phyloP scores from a whole-genome alignment of 345 rosid species.

The Gossypium herbaceum region DNA sequence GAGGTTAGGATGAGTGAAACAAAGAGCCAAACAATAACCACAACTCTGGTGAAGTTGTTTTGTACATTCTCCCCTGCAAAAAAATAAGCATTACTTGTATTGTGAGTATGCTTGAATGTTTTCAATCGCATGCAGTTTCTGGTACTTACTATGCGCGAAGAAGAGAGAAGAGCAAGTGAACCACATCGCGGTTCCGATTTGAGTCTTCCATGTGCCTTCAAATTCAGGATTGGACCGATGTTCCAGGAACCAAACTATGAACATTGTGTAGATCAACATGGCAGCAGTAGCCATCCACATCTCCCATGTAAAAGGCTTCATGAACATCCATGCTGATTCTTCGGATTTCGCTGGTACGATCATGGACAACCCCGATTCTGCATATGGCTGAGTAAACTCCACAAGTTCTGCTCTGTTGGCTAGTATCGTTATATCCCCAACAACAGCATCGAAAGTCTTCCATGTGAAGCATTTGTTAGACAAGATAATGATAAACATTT shows the following conservation, averaged over 20 bases:
- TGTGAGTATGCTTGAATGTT: too few species aligned
- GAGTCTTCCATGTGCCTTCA: slow-evolving; percentile 29
- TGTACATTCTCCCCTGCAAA: slow-evolving; percentile 34
- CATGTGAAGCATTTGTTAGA: too few species aligned
- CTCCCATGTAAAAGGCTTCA: slow-evolving; percentile 41
- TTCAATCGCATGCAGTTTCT: too few species aligned
- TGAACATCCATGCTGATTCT: slow-evolving; percentile 38
- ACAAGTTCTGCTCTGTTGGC: slow-evolving; percentile 28
- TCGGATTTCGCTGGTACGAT: slow-evolving; percentile 26
- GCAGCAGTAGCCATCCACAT: slow-evolving; percentile 48
- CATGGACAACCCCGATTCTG: slow-evolving; percentile 52
- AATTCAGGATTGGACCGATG: slow-evolving; percentile 34
- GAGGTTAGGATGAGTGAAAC: slow-evolving; percentile 45
- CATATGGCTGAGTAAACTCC: slow-evolving; percentile 50
- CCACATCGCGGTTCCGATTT: slow-evolving; percentile 40
- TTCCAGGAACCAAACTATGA: slow-evolving; percentile 48
- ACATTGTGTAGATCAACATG: slow-evolving; percentile 39
- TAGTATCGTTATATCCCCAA: slow-evolving; percentile 56
- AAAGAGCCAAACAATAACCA: slow-evolving; percentile 51
- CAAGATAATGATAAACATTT: too few species aligned
- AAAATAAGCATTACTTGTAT: too few species aligned
- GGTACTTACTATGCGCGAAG: slow-evolving; percentile 50
- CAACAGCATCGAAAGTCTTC: slow-evolving; percentile 41
- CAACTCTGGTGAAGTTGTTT: slow-evolving; percentile 37
- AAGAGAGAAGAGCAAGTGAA: slow-evolving; percentile 50